Base-by-base conservation (phyloP, 148 eudicot genomes). In the Tetragonia tetragonoides region DNA sequence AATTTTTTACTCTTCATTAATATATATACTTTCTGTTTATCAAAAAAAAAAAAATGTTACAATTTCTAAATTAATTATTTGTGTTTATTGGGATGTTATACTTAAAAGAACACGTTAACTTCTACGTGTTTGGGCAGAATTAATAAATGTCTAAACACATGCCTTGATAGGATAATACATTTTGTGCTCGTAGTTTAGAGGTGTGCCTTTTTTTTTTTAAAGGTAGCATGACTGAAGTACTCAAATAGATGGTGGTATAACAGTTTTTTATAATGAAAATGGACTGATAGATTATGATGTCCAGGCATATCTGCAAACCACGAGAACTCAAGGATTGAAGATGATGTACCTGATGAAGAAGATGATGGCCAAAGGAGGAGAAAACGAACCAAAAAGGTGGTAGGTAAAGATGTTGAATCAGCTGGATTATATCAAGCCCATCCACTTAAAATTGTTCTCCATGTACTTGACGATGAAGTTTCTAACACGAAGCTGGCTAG, bases 361-460 rank as follows among this genome's bases (percentile, higher is more conserved):
- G 97, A 95, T 85, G 97, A 93, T 87, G 94, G 95, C 65, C 97
- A 95, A 80, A 88, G 97, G 78, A 89, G 95, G 83, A 89, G 97
- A 81, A 92, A 95, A 80, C 88, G 98, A 2, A 92, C 94, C 47
- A 90, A 90, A 81, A 95, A 91, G 78, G 87, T 85, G 79, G 84
- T 81, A 72, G 81, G 83, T 79, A 94, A 89, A 83, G 97, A 95
- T 83, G 77, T 76, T 82, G 98, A 94, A 70, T 86, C 86, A 41
- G 76, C 89, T 69, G 90, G 91, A 84, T 77, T 91, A 46, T 93
- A 91, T 86, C 92, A 88, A 82, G 71, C 89, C 39, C 97, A 95
- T 86, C 99, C 99, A 8, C 94, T 95, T 39, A 89, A 85, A 87
- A 66, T 93, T 69, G 74, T 85, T 62, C 86, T 91, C 76, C 91